phyloP scores from a whole-genome alignment of 2,329 filamentous ascomycete genomes.

The Aspergillus udagawae region DNA sequence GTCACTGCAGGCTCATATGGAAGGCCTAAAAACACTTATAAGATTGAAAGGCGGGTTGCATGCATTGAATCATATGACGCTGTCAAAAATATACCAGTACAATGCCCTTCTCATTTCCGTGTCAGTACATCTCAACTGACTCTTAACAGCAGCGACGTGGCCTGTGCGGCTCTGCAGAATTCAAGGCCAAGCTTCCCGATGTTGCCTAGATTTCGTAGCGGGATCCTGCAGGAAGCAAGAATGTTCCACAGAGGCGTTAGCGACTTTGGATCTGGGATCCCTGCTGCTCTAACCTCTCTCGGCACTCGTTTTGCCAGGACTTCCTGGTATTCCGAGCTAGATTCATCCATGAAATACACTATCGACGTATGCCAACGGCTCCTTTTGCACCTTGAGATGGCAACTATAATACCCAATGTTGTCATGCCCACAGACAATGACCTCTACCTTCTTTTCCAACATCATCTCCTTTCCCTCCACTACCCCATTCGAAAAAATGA shows the following conservation, averaged over 20 bases:
- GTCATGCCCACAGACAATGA: slow-evolving; percentile 4
- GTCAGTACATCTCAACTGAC: not conserved
- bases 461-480: not conserved
- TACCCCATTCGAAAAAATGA: not conserved
- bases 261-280: not conserved
- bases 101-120: not conserved
- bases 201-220: slow-evolving; percentile 1
- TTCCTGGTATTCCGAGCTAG: not conserved
- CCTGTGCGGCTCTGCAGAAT: not conserved
- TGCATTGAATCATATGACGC: not conserved
- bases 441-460: not conserved
- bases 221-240: not conserved
- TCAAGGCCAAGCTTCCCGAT: not conserved
- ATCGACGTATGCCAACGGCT: not conserved
- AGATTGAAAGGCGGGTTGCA: not conserved
- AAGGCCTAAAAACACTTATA: slow-evolving; percentile 1
- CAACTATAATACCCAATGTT: not conserved
- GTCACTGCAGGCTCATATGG: not conserved
- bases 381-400: not conserved
- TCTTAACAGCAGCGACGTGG: not conserved
- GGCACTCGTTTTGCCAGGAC: not conserved
- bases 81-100: not conserved
- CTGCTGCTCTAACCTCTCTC: not conserved
- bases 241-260: not conserved
- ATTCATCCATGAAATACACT: not conserved